Conservation (phyloP, 164 flowering plant genomes). For the Echeveria elegans region DNA sequence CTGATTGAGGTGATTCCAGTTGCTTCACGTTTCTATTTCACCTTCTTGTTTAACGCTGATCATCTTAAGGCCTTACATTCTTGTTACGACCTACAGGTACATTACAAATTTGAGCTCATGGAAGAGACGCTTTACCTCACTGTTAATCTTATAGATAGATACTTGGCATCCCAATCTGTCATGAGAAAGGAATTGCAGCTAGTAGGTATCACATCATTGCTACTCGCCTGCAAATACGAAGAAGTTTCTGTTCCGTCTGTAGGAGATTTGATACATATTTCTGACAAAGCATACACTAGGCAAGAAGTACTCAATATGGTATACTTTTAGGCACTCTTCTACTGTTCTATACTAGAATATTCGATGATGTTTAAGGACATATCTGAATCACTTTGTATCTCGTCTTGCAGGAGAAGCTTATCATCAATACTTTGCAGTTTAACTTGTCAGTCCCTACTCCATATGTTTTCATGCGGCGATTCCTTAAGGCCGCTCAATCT, state of each 20-base stretch:
- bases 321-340: neutral
- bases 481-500: slow-evolving; percentile 69
- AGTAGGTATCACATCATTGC: slow-evolving; percentile 81
- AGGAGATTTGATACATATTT: neutral
- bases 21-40: neutral
- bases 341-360: too few relatives aligned
- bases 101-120: slow-evolving; percentile 76
- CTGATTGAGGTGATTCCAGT: slow-evolving; percentile 62
- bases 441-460: slow-evolving; percentile 75
- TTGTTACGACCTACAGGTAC: slow-evolving; percentile 47
- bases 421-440: slow-evolving; percentile 62
- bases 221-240: slow-evolving; percentile 88
- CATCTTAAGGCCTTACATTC: neutral
- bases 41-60: neutral
- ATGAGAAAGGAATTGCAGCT: slow-evolving; percentile 71
- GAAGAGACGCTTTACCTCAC: slow-evolving; percentile 82
- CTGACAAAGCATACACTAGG: slow-evolving; percentile 1
- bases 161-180: slow-evolving; percentile 45
- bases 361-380: neutral
- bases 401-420: slow-evolving; percentile 59
- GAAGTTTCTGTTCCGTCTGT: slow-evolving; percentile 97
- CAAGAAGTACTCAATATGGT: slow-evolving; percentile 11
- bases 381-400: neutral
- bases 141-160: slow-evolving; percentile 63
- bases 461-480: slow-evolving; percentile 72